Conservation (phyloP, 208 protist species). For the Crithidia mellificae region DNA sequence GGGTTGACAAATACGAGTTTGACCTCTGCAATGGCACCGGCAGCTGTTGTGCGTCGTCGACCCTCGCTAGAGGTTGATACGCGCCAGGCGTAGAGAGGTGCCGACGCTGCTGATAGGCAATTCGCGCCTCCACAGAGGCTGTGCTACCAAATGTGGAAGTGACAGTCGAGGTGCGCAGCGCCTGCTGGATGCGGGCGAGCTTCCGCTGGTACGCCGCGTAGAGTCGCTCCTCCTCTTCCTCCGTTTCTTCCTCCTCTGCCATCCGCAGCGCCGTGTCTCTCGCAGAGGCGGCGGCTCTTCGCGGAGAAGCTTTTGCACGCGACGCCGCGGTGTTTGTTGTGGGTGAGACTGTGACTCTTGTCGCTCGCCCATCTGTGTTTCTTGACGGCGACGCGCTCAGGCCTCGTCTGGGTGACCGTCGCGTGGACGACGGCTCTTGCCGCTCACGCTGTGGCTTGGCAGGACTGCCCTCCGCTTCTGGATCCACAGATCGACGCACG, state of each 20-base stretch:
- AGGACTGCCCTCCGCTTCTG: neutral
- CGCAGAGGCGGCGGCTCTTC: too few relatives aligned
- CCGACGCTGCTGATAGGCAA: constrained; percentile 19
- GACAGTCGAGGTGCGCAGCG: constrained; percentile 6
- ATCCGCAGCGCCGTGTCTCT: too few relatives aligned
- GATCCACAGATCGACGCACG: neutral
- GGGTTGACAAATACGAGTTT: too few relatives aligned
- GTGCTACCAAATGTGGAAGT: neutral
- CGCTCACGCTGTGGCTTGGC: neutral
- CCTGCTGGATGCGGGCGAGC: constrained; percentile 30
- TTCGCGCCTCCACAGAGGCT: constrained; percentile 14
- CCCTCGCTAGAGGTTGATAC: too few relatives aligned
- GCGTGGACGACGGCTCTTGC: neutral
- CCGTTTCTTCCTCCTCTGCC: constrained; percentile 2
- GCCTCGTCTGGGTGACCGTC: neutral
- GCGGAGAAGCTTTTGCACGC: too few relatives aligned
- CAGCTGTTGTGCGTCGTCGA: too few relatives aligned
- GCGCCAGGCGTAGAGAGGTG: constrained; percentile 13
- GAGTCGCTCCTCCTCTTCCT: constrained; percentile 21
- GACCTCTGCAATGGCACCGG: too few relatives aligned
- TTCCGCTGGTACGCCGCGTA: constrained; percentile 26
- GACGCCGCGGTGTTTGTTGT: neutral
- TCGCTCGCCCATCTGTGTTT: neutral
- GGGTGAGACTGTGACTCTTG: neutral
- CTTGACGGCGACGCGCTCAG: constrained; percentile 5